These are phyloP conservation scores for Metarhizium anisopliae DNA, from an alignment of 2,329 filamentous ascomycete genomes.

Conservation along the genomic window DNA sequence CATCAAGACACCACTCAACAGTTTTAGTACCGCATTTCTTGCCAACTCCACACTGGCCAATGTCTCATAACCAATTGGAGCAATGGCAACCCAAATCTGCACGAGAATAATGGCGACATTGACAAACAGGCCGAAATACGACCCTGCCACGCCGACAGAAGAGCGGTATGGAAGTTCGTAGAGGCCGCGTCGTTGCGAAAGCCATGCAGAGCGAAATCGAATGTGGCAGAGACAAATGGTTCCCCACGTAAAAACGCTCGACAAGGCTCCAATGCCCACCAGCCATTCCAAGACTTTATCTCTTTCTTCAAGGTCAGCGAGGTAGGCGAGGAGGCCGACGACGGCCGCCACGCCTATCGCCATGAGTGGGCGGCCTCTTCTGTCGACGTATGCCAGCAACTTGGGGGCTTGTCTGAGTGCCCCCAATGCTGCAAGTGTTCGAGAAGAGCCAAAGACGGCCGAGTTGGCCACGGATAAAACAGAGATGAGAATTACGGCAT, in stretches of 20 bases:
- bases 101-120: background rate
- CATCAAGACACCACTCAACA: background rate
- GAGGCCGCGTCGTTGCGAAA: background rate
- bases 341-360: conserved; percentile 55
- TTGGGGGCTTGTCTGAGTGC: conserved; percentile 58
- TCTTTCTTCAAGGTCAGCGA: conserved; percentile 50
- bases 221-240: conserved; percentile 75
- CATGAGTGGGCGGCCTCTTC: conserved; percentile 63
- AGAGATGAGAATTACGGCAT: conserved; percentile 55
- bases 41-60: background rate
- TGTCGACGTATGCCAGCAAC: conserved; percentile 53
- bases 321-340: conserved; percentile 63
- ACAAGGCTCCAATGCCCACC: conserved; percentile 60
- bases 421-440: conserved; percentile 73
- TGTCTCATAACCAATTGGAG: background rate
- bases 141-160: background rate
- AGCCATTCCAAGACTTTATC: conserved; percentile 66
- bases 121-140: conserved; percentile 1
- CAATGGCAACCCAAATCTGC: conserved; percentile 2
- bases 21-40: background rate
- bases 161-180: conserved; percentile 1
- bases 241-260: conserved; percentile 64
- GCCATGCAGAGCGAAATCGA: conserved; percentile 51
- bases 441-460: conserved; percentile 76
- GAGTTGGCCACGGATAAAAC: conserved; percentile 60